These are phyloP conservation scores for Geotrichum carabidarum DNA, from an alignment of 1,139 yeast genomes.

Conservation along the genomic window DNA sequence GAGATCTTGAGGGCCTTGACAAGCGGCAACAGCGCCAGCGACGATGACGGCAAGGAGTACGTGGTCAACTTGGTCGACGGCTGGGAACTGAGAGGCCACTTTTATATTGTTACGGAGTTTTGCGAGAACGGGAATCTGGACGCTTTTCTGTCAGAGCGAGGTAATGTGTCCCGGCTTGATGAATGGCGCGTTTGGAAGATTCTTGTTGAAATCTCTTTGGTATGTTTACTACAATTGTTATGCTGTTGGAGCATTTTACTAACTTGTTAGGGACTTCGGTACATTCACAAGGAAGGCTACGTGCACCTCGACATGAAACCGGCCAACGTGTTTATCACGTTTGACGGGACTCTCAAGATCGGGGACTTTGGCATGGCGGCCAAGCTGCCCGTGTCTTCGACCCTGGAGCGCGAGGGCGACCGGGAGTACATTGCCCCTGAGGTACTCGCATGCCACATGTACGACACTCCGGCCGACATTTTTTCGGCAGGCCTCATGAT, in stretches of 20 bases:
- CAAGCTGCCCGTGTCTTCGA: slow-evolving; percentile 44
- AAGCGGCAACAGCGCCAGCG: slow-evolving; percentile 37
- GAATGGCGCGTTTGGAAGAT: slow-evolving; percentile 99
- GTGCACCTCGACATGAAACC: slow-evolving; percentile 90
- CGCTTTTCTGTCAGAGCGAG: slow-evolving; percentile 72
- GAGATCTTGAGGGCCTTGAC: slow-evolving; percentile 46
- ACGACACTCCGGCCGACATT: slow-evolving; percentile 90
- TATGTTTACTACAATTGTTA: slow-evolving; percentile 15
- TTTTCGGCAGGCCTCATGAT: slow-evolving; percentile 88
- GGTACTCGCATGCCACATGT: slow-evolving; percentile 71
- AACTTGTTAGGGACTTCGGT: slow-evolving; percentile 53
- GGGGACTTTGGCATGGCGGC: slow-evolving; percentile 83
- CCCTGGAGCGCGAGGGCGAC: slow-evolving; percentile 89
- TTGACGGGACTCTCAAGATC: slow-evolving; percentile 84
- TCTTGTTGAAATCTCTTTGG: slow-evolving; percentile 62
- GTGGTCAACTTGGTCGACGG: slow-evolving; percentile 75
- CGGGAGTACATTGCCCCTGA: slow-evolving; percentile 98
- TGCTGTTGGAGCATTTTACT: neutral
- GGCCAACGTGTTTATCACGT: slow-evolving; percentile 87
- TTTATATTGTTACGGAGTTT: slow-evolving; percentile 89
- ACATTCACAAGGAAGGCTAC: slow-evolving; percentile 71
- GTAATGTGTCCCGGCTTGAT: slow-evolving; percentile 68
- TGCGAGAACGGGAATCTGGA: slow-evolving; percentile 93
- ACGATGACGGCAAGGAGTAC: slow-evolving; percentile 75
- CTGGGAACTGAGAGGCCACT: slow-evolving; percentile 72